Evolutionary conservation across 768 basidiomycete species (phyloP).

Genomic region (Phylloporus arenicola): DNA sequence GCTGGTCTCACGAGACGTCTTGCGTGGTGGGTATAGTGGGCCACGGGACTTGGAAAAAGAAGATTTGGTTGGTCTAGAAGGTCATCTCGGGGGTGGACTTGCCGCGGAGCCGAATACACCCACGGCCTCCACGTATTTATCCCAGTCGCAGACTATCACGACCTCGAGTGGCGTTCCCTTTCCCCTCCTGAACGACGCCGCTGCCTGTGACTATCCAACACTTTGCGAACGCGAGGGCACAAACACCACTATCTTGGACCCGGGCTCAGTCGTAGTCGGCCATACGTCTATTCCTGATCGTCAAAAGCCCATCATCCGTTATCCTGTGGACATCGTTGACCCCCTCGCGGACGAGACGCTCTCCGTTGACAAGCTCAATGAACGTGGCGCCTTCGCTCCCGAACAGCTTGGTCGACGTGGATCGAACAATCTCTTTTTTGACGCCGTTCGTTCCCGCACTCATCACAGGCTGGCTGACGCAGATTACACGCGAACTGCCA

Average conservation of each 20-base stretch:
- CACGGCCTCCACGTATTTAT: conserved; percentile 31
- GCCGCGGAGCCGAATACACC: conserved; percentile 36
- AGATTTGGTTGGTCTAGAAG: conserved; percentile 22
- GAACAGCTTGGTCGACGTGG: conserved; percentile 30
- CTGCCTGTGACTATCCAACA: conserved; percentile 13
- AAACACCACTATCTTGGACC: conserved; percentile 7
- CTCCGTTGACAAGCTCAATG: conserved; percentile 13
- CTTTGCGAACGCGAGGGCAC: conserved; percentile 21
- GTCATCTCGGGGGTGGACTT: conserved; percentile 27
- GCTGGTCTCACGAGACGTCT: conserved; percentile 34
- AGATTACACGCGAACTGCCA: conserved; percentile 16
- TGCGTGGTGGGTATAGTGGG: conserved; percentile 16
- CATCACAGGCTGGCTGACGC: conserved; percentile 23
- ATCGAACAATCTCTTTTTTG: conserved; percentile 37
- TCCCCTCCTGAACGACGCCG: conserved; percentile 23
- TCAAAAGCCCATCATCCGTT: conserved; percentile 14
- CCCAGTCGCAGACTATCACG: conserved; percentile 26
- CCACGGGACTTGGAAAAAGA: conserved; percentile 27
- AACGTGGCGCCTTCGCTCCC: conserved; percentile 6
- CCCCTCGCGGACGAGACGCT: conserved; percentile 9
- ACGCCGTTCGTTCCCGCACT: conserved; percentile 28
- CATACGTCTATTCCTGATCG: conserved; percentile 15
- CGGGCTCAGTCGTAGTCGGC: conserved; percentile 6
- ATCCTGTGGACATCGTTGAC: conserved; percentile 15
- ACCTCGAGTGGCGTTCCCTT: conserved; percentile 21